Evolutionary conservation across 352 stramenopile species (phyloP).

Genomic region (Pythium apleroticum): DNA sequence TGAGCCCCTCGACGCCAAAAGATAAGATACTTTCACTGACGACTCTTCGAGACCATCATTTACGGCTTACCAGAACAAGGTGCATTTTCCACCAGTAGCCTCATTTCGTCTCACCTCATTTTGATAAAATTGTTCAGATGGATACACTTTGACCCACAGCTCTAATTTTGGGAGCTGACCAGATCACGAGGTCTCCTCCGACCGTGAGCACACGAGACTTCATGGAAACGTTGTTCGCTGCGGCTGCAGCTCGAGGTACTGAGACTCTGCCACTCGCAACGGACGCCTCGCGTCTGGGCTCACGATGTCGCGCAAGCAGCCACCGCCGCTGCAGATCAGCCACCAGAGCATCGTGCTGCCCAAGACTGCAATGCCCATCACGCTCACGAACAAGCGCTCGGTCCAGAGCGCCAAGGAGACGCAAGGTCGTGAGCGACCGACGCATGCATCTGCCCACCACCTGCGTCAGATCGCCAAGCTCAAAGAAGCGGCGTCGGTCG

Average conservation of each 20-base stretch:
- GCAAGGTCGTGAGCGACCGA: constrained; percentile 14
- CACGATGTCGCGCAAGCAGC: constrained; percentile 19
- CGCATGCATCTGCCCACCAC: constrained; percentile 42
- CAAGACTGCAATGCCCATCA: constrained; percentile 37
- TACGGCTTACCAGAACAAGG: not conserved
- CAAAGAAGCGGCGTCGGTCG: constrained; percentile 12
- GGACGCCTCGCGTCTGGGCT: not conserved
- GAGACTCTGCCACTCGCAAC: not conserved
- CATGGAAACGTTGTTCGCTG: not conserved
- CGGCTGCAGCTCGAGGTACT: not conserved
- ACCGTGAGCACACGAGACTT: not conserved
- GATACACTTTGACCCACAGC: not conserved
- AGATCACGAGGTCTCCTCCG: not conserved
- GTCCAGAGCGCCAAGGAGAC: constrained; percentile 41
- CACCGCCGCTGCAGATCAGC: constrained; percentile 26
- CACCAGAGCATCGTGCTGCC: constrained; percentile 20
- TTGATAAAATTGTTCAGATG: not conserved
- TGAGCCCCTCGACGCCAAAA: not conserved
- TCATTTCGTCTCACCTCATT: not conserved
- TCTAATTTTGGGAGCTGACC: not conserved
- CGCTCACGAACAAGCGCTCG: constrained; percentile 29
- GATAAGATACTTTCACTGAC: no score
- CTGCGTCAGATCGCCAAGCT: constrained; percentile 55
- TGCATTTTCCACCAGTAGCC: not conserved
- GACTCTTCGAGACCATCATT: not conserved